A percentile compares a stretch with the other conserved stretches of the same genome.
These are phyloP conservation scores for Neocatenulostroma microsporum DNA, from an alignment of 2,329 filamentous ascomycete species.

Conservation along the genomic window DNA sequence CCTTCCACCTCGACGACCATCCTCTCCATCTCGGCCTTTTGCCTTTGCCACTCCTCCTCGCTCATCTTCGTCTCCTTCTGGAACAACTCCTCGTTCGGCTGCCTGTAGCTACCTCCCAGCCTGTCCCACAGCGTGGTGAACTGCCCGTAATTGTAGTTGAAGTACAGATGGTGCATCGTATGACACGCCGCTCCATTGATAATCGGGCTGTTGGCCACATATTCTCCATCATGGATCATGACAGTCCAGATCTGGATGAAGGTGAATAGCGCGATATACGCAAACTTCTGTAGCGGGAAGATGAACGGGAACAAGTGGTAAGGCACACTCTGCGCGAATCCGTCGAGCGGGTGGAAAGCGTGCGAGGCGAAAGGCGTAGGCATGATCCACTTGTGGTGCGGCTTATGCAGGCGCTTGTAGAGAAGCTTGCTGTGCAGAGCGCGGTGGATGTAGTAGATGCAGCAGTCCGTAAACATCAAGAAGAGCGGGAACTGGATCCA, in stretches of 20 bases:
- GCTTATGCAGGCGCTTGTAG: conserved; percentile 90
- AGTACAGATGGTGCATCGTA: conserved; percentile 80
- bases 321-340: conserved; percentile 77
- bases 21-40: conserved; percentile 66
- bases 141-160: conserved; percentile 90
- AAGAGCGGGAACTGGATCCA: conserved; percentile 79
- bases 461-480: conserved; percentile 78
- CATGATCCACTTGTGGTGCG: conserved; percentile 99
- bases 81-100: conserved; percentile 81
- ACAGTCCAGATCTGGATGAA: conserved; percentile 98
- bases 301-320: conserved; percentile 92
- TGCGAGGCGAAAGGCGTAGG: conserved; percentile 87
- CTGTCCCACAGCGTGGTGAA: conserved; percentile 91
- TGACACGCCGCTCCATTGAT: conserved; percentile 95
- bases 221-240: conserved; percentile 93
- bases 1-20: conserved; percentile 68
- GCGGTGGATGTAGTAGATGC: conserved; percentile 88
- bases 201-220: conserved; percentile 79
- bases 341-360: conserved; percentile 91
- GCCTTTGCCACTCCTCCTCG: conserved; percentile 67
- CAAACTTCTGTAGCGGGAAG: conserved; percentile 85
- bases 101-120: conserved; percentile 75
- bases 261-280: conserved; percentile 75
- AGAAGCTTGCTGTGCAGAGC: conserved; percentile 69
- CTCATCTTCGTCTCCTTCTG: conserved; percentile 78